Evolutionary conservation across 208 protist species (phyloP).

Genomic region (Plasmodiophora brassicae): DNA sequence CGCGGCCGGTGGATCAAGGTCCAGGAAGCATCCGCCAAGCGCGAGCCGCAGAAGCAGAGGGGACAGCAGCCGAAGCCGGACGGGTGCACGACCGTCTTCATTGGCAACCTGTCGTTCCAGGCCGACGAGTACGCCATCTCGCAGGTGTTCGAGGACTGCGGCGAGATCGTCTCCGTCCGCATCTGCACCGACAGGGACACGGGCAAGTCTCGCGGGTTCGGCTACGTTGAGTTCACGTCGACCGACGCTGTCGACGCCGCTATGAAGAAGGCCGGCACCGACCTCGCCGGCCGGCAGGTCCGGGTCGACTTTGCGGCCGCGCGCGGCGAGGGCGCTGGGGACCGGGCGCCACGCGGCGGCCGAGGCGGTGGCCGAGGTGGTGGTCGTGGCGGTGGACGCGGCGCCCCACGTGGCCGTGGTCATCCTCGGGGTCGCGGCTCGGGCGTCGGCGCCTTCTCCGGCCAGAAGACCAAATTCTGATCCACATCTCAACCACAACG

Average conservation of each 20-base stretch:
- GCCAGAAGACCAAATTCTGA: background rate
- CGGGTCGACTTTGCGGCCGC: slow-evolving; percentile 47
- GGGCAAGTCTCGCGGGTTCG: slow-evolving; percentile 51
- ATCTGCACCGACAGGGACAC: slow-evolving; percentile 52
- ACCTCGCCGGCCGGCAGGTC: slow-evolving; percentile 38
- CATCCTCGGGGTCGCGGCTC: slow-evolving; percentile 32
- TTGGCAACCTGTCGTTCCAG: slow-evolving; percentile 48
- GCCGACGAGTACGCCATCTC: slow-evolving; percentile 45
- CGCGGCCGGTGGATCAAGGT: slow-evolving; percentile 45
- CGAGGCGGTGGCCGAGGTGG: slow-evolving; percentile 40
- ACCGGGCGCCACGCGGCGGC: background rate
- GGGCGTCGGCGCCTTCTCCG: slow-evolving; percentile 26
- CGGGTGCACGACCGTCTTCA: slow-evolving; percentile 49
- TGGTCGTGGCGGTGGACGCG: slow-evolving; percentile 33
- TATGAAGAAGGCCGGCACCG: slow-evolving; percentile 35
- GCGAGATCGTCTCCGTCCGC: slow-evolving; percentile 41
- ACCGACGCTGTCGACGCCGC: slow-evolving; percentile 32
- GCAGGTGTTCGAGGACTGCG: slow-evolving; percentile 44
- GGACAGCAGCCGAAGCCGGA: slow-evolving; percentile 37
- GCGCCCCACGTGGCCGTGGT: slow-evolving; percentile 41
- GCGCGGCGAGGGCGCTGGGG: background rate
- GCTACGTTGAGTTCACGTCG: slow-evolving; percentile 45
- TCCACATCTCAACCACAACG: too few relatives aligned
- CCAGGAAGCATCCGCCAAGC: background rate
- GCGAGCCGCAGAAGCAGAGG: background rate